Base-by-base conservation (phyloP, 2,329 filamentous ascomycete species). In the Epichloe elymi region DNA sequence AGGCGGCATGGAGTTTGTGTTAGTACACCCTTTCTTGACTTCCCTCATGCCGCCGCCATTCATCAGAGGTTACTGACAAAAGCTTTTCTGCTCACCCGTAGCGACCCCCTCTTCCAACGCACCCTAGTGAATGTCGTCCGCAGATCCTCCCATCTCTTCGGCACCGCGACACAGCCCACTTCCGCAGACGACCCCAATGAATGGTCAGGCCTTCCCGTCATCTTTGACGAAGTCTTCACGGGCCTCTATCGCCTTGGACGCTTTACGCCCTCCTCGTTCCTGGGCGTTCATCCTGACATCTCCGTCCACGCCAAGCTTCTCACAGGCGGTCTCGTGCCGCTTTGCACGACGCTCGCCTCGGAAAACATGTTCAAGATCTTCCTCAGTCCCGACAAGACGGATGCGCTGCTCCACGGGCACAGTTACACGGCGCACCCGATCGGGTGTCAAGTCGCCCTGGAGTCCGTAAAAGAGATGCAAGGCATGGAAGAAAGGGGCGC, bases 171-270 rank as follows among this genome's bases (percentile, higher is more conserved):
- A 15, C 26, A 46, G 1, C 36, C 50, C 37, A 8, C 53, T 38
- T 51, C 59, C 8, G 6, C 12, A 26, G 10, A 47, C 39, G 57
- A 60, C 36, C 48, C 58, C 35, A 60, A 58, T 8, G 56, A 69
- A 33, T 94, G 88, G 88, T 73, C 74, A 1, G 86, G 88, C 2
- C 75, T 94, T 4, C 88, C 88, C 0, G 70, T 94, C 39, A 74
- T 94, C 57, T 88, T 88, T 56, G 88, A 95, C 61, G 88, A 94
- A 63, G 88, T 94, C 37, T 94, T 95, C 66, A 91, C 87, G 0
- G 88, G 88, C 1, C 71, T 94, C 4, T 90, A 90, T 63, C 85
- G 88, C 12, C 79, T 95, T 0, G 88, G 88, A 2, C 78, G 82
- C 39, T 80, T 83, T 61, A 82, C 78, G 1, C 75, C 86, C 0